These are phyloP conservation scores for Sporisorium scitamineum DNA, from an alignment of 1,284 basidiomycete species.

Conservation along the genomic window DNA sequence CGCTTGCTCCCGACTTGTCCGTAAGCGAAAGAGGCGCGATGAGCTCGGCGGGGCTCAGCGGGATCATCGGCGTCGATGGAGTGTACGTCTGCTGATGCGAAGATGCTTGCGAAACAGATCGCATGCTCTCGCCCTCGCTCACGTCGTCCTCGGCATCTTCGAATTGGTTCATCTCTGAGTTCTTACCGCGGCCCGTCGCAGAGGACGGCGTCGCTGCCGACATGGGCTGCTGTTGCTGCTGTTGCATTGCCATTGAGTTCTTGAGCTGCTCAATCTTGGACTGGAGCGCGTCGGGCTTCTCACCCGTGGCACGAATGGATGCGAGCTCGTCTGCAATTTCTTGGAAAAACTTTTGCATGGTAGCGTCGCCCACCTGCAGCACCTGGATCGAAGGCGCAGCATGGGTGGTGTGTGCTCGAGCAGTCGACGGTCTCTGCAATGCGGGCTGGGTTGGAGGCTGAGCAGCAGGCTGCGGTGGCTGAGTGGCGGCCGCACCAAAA, in stretches of 20 bases:
- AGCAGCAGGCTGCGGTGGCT: conserved; percentile 24
- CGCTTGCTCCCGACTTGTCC: conserved; percentile 35
- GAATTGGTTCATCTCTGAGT: conserved; percentile 70
- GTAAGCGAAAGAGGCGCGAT: conserved; percentile 41
- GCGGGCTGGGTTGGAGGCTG: too few species aligned
- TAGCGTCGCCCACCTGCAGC: conserved; percentile 73
- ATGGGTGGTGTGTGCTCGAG: conserved; percentile 52
- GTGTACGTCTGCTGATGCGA: conserved; percentile 53
- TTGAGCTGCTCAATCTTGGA: conserved; percentile 70
- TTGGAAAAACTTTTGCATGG: conserved; percentile 81
- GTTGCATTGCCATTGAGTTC: conserved; percentile 63
- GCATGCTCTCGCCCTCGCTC: conserved; percentile 51
- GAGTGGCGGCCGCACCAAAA: conserved; percentile 19
- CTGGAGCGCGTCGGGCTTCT: conserved; percentile 71
- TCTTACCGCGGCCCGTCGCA: conserved; percentile 13
- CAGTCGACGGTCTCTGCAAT: conserved; percentile 32
- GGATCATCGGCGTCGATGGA: conserved; percentile 44
- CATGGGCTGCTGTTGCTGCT: conserved; percentile 24
- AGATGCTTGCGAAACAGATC: conserved; percentile 49
- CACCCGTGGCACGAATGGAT: conserved; percentile 72
- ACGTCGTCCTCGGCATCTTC: conserved; percentile 74
- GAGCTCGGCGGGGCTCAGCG: conserved; percentile 57
- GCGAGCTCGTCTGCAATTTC: conserved; percentile 84
- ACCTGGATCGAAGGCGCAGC: conserved; percentile 57
- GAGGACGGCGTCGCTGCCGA: conserved; percentile 10